These are phyloP conservation scores for Macadamia tetraphylla DNA, from an alignment of 164 flowering plant species.

Conservation along the genomic window DNA sequence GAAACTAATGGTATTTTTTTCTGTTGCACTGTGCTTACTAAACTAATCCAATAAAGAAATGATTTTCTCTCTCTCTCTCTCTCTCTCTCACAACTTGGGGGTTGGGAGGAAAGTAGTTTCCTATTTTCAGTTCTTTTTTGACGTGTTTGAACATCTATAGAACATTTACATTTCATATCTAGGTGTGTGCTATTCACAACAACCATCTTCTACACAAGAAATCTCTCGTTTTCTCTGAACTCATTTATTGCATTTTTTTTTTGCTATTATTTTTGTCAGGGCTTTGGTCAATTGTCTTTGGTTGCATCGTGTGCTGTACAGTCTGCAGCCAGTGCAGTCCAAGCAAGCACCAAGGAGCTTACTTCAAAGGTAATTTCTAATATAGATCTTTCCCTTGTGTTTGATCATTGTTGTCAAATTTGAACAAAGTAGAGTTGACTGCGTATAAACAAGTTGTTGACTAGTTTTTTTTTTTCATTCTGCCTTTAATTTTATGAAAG, in stretches of 20 bases:
- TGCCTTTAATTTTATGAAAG: too few species aligned
- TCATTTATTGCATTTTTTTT: background rate
- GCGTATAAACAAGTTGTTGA: too few species aligned
- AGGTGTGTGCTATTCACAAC: too few species aligned
- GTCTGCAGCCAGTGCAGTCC: conserved; percentile 25
- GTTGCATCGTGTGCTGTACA: conserved; percentile 22
- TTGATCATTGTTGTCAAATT: background rate
- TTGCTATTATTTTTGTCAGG: conserved; percentile 11
- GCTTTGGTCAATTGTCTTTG: conserved; percentile 16
- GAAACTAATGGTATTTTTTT: too few species aligned
- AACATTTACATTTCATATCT: too few species aligned
- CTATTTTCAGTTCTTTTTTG: background rate
- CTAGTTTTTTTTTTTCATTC: too few species aligned
- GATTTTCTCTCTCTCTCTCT: too few species aligned
- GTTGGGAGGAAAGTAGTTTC: too few species aligned
- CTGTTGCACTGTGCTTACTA: too few species aligned
- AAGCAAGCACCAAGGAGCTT: conserved; percentile 19
- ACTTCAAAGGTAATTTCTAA: conserved; percentile 17
- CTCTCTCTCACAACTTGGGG: too few species aligned
- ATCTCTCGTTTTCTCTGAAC: background rate
- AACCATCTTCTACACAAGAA: background rate
- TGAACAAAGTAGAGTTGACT: too few species aligned
- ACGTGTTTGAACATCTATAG: background rate
- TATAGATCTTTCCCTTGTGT: background rate
- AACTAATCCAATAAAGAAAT: too few species aligned